Base-by-base conservation (phyloP, 768 basidiomycete genomes). In the Calocybe gangraenosa region DNA sequence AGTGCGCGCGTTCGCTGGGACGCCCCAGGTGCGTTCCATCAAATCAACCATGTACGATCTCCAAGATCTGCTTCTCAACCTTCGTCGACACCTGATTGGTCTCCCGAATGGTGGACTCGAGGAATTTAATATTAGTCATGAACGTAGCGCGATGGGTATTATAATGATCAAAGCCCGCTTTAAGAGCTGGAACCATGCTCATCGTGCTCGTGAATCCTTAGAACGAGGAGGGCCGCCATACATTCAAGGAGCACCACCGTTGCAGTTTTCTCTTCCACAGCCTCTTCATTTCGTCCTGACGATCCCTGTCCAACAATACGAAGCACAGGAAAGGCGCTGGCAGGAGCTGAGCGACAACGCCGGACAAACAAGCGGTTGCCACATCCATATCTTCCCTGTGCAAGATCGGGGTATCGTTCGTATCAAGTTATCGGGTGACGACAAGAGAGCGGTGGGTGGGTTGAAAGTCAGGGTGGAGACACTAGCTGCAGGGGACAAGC, bases 391-490 rank as follows among this genome's bases (percentile, higher is more conserved):
- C 3, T 44, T 46, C 2, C 28, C 28, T 19, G 47, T 53, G 2
- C 54, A 51, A 8, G 54, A 50, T 13, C 49, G 37, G 31, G 42
- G 36, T 15, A 46, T 48, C 3, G 65, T 73, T 36, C 59, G 63
- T 14, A 67, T 82, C 32, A 68, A 61, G 3, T 65, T 82, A n/a
- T 52, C 64, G 1, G 81, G 81, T 0, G 65, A 74, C 11, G 73
- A 75, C 40, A 76, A 76, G 59, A 73, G 74, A 50, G 70, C 69
- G 1, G 68, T 75, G 1, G 82, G 82, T 1, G 66, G 70, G 3
- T 53, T 84, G 47, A 83, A 82, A 61, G 80, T 82, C 10, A 64
- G 80, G 41, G 75, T 79, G 0, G 82, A 83, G 57, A 71, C 65
- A 41, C 56, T 83, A 30, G 73, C 69, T 2, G 65, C 65, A 17